These are phyloP conservation scores for Nigrograna mackinnonii DNA, from an alignment of 2,329 filamentous ascomycete species.

Conservation along the genomic window DNA sequence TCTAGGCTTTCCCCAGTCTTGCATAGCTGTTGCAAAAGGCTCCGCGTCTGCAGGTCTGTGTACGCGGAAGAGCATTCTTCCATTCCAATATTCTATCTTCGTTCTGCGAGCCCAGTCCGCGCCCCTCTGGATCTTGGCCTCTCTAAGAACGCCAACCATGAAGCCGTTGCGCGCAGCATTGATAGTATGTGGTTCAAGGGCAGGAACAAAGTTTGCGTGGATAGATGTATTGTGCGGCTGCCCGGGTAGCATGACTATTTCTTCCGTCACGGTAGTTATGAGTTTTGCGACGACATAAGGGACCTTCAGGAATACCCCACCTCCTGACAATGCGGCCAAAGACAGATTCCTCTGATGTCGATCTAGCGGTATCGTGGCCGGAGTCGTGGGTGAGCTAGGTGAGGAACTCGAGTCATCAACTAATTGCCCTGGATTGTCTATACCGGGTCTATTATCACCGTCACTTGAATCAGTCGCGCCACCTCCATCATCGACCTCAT, in stretches of 20 bases:
- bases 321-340: background rate
- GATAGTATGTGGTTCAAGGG: conserved; percentile 16
- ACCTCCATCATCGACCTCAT: conserved; percentile 7
- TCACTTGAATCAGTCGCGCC: conserved; percentile 7
- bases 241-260: conserved; percentile 29
- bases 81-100: conserved; percentile 28
- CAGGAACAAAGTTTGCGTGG: conserved; percentile 24
- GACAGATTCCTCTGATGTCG: background rate
- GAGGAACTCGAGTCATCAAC: conserved; percentile 4
- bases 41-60: conserved; percentile 7
- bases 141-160: conserved; percentile 18
- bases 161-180: conserved; percentile 27
- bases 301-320: conserved; percentile 5
- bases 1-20: conserved; percentile 11
- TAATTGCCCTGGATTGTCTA: background rate
- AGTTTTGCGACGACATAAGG: conserved; percentile 28
- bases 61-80: conserved; percentile 28
- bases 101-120: conserved; percentile 30
- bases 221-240: conserved; percentile 15
- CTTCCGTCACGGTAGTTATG: conserved; percentile 18
- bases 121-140: conserved; percentile 27
- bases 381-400: background rate
- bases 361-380: background rate
- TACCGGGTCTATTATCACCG: background rate
- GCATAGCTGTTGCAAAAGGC: conserved; percentile 19